These are phyloP conservation scores for Boletus rubescentipes DNA, from an alignment of 768 basidiomycete species.

Conservation along the genomic window DNA sequence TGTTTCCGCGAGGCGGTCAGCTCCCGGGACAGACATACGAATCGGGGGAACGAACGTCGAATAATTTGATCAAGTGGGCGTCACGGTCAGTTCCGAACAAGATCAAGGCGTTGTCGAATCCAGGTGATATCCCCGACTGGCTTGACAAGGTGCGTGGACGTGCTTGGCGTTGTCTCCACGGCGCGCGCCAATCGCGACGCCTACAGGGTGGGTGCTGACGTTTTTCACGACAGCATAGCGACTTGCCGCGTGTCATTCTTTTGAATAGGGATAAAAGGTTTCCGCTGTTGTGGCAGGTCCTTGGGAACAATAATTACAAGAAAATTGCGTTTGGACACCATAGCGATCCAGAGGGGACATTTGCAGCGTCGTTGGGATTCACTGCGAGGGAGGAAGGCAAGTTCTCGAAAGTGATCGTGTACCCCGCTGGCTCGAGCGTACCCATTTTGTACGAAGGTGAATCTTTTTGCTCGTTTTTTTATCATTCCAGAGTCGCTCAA, in stretches of 20 bases:
- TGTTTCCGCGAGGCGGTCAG: slow-evolving; percentile 75
- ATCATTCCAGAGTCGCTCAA: slow-evolving; percentile 3
- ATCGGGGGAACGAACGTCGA: slow-evolving; percentile 65
- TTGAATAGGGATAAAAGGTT: slow-evolving; percentile 74
- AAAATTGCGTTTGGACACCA: slow-evolving; percentile 62
- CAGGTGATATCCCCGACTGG: slow-evolving; percentile 65
- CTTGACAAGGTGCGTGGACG: slow-evolving; percentile 57
- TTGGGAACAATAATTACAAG: slow-evolving; percentile 69
- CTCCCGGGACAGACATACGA: slow-evolving; percentile 66
- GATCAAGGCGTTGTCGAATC: slow-evolving; percentile 56
- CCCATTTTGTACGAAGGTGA: slow-evolving; percentile 69
- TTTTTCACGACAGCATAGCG: slow-evolving; percentile 31
- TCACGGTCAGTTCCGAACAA: slow-evolving; percentile 71
- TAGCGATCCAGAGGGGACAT: slow-evolving; percentile 63
- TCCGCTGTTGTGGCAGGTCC: slow-evolving; percentile 78
- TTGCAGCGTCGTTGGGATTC: slow-evolving; percentile 57
- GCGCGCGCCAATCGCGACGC: background rate
- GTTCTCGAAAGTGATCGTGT: slow-evolving; percentile 68
- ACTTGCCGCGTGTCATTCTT: slow-evolving; percentile 59
- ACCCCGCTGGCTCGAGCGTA: slow-evolving; percentile 56
- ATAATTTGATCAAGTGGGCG: slow-evolving; percentile 73
- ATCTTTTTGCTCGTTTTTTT: slow-evolving; percentile 2
- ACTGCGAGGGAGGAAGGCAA: slow-evolving; percentile 51
- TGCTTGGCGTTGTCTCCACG: background rate
- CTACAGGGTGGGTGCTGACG: background rate